These are phyloP conservation scores for Podospora pseudopauciseta DNA, from an alignment of 495 filamentous ascomycete species.

Conservation along the genomic window DNA sequence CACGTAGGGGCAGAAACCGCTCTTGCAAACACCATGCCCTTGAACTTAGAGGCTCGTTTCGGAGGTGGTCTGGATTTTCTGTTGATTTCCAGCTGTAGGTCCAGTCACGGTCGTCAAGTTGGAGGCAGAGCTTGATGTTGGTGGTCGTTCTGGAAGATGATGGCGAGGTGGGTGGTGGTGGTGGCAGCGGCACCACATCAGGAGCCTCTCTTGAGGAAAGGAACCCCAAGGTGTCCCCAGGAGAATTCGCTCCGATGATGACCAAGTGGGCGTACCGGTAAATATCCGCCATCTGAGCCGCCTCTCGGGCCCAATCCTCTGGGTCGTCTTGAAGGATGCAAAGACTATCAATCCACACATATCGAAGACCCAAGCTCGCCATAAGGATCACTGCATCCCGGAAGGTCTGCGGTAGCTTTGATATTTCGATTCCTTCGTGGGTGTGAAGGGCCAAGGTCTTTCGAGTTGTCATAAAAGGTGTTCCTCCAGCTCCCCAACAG, in stretches of 20 bases:
- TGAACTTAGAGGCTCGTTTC: constrained; percentile 26
- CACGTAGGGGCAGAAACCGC: constrained; percentile 27
- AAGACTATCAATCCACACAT: constrained; percentile 47
- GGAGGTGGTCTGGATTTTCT: constrained; percentile 3
- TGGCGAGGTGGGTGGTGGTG: neutral
- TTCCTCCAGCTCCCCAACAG: constrained; percentile 25
- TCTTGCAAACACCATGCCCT: constrained; percentile 40
- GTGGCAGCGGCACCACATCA: constrained; percentile 10
- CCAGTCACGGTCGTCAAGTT: neutral
- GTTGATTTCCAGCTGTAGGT: too few relatives aligned
- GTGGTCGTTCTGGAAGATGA: neutral
- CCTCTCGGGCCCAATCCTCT: constrained; percentile 37
- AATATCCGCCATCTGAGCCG: constrained; percentile 37
- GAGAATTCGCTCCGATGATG: constrained; percentile 17
- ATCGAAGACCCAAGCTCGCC: constrained; percentile 31
- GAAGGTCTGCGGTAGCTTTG: constrained; percentile 25
- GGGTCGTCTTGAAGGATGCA: constrained; percentile 44
- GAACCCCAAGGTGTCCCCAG: constrained; percentile 22
- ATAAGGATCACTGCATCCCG: constrained; percentile 20
- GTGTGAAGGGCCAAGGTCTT: constrained; percentile 8
- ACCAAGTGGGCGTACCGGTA: constrained; percentile 38
- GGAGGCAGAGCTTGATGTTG: constrained; percentile 6
- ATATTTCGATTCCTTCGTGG: constrained; percentile 21
- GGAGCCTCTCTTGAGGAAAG: constrained; percentile 9
- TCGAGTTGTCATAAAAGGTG: constrained; percentile 18